phyloP scores from a whole-genome alignment of 2,329 filamentous ascomycete genomes.

The Colletotrichum neosansevieriae region DNA sequence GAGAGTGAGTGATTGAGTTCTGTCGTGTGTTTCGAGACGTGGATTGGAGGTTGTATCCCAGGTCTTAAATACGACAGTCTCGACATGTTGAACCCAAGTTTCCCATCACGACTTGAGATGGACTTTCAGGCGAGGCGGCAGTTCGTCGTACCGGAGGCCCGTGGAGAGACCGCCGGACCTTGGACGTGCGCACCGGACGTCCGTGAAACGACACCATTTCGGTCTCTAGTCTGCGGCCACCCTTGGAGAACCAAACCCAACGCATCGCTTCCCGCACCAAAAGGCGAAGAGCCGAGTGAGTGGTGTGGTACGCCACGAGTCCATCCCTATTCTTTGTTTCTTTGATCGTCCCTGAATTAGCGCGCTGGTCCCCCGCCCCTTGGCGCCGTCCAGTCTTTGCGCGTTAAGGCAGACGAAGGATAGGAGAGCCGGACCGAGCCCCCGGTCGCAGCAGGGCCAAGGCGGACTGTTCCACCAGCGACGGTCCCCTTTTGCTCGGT shows the following conservation, averaged over 20 bases:
- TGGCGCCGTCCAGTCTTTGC: conserved; percentile 12
- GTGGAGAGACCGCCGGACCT: conserved; percentile 39
- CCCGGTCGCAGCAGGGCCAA: conserved; percentile 34
- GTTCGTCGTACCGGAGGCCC: conserved; percentile 34
- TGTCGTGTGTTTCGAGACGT: conserved; percentile 16
- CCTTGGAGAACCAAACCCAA: conserved; percentile 6
- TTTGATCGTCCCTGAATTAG: conserved; percentile 30
- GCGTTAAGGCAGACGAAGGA: no score
- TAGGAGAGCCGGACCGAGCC: conserved; percentile 27
- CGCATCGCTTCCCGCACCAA: conserved; percentile 38
- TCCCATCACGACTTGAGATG: conserved; percentile 10
- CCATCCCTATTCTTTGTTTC: conserved; percentile 17
- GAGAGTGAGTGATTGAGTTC: conserved; percentile 24
- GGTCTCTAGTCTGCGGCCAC: conserved; percentile 26
- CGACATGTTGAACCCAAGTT: conserved; percentile 2
- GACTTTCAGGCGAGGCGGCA: conserved; percentile 28
- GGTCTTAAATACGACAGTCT: conserved; percentile 32
- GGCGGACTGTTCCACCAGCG: conserved; percentile 30
- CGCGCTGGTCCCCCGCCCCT: not conserved
- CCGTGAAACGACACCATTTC: conserved; percentile 37
- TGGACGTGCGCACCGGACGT: conserved; percentile 37
- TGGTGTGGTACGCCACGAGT: conserved; percentile 20
- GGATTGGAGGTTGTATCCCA: not conserved
- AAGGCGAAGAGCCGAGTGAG: conserved; percentile 38
- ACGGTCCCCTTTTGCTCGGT: conserved; percentile 29